phyloP scores from a whole-genome alignment of 139 green algal genomes.

The Coelastrella sp. region DNA sequence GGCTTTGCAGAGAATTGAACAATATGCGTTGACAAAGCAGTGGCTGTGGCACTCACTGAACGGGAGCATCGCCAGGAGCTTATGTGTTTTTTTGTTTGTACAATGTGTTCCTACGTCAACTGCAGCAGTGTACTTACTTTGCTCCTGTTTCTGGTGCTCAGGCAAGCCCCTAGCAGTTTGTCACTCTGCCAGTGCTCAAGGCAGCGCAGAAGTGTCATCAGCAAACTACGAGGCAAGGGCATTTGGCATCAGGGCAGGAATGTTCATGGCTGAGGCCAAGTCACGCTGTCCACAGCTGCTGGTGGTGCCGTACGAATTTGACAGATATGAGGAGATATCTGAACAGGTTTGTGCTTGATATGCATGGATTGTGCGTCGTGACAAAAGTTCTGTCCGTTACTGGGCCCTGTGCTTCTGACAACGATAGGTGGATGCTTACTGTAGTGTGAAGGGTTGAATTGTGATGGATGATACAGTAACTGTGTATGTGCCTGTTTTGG shows the following conservation, averaged over 20 bases:
- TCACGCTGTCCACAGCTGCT: conserved; percentile 90
- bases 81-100: background rate
- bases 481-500: too few relatives aligned
- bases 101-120: too few relatives aligned
- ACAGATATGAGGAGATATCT: conserved; percentile 87
- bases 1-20: too few relatives aligned
- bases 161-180: conserved; percentile 85
- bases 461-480: too few relatives aligned
- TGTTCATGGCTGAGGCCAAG: conserved; percentile 91
- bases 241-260: conserved; percentile 72
- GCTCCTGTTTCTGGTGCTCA: background rate
- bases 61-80: background rate
- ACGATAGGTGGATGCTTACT: too few relatives aligned
- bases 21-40: too few relatives aligned
- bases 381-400: too few relatives aligned
- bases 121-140: background rate
- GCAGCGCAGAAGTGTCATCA: conserved; percentile 89
- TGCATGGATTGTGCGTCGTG: conserved; percentile 46
- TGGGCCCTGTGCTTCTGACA: too few relatives aligned
- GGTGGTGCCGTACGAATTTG: conserved; percentile 96
- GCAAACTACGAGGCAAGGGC: conserved; percentile 92
- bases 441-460: too few relatives aligned
- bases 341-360: conserved; percentile 72
- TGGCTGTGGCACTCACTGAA: too few relatives aligned
- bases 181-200: conserved; percentile 83